phyloP scores from a whole-genome alignment of 2,329 filamentous ascomycete genomes.

The Colletotrichum somersetense region DNA sequence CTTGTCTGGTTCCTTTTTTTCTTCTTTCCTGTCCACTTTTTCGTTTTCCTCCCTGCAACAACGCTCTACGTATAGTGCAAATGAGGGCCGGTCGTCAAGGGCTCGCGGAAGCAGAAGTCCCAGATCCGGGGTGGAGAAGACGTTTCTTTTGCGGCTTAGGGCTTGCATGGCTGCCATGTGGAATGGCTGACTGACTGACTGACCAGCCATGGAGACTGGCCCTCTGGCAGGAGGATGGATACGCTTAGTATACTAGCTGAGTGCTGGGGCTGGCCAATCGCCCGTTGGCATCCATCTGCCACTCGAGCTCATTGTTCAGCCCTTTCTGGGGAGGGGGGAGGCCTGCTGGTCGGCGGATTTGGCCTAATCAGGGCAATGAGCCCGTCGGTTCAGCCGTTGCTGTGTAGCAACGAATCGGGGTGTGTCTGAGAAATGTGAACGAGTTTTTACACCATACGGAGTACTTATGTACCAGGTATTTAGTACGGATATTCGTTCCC shows the following conservation, averaged over 20 bases:
- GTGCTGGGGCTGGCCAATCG: slow-evolving; percentile 4
- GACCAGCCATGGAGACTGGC: slow-evolving; percentile 3
- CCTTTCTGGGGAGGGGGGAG: not conserved
- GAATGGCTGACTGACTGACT: slow-evolving; percentile 25
- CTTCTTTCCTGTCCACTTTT: not conserved
- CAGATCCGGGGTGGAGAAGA: slow-evolving; percentile 40
- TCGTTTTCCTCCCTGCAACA: slow-evolving; percentile 1
- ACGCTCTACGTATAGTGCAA: slow-evolving; percentile 18
- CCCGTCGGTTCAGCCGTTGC: slow-evolving; percentile 1
- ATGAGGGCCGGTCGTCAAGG: slow-evolving; percentile 32
- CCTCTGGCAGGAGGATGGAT: slow-evolving; percentile 8
- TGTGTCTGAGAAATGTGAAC: slow-evolving; percentile 15
- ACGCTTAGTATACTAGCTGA: too few relatives aligned
- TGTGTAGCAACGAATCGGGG: slow-evolving; percentile 26
- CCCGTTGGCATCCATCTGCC: slow-evolving; percentile 4
- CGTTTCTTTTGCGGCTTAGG: slow-evolving; percentile 26
- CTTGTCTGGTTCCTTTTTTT: not conserved
- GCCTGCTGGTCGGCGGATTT: slow-evolving; percentile 17
- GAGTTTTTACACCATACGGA: slow-evolving; percentile 2
- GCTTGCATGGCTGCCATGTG: slow-evolving; percentile 43
- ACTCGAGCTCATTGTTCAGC: slow-evolving; percentile 16
- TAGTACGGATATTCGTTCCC: not conserved
- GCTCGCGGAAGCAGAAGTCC: slow-evolving; percentile 36
- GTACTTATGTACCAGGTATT: too few relatives aligned
- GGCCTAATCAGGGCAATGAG: slow-evolving; percentile 20